These are phyloP conservation scores for Cryphonectria parasitica DNA, from an alignment of 2,329 filamentous ascomycete species.

Conservation along the genomic window DNA sequence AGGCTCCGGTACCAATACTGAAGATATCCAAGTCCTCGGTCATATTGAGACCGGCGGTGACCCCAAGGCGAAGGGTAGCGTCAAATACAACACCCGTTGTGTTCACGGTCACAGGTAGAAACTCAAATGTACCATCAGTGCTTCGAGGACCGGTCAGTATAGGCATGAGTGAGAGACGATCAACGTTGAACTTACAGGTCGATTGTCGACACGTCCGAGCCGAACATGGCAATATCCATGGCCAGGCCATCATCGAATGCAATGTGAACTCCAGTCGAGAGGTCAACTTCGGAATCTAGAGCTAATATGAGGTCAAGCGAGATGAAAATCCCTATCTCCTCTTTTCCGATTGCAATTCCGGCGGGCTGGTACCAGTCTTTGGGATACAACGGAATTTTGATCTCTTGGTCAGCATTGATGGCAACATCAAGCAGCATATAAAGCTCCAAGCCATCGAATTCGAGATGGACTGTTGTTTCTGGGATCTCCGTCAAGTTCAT, in stretches of 20 bases:
- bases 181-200: conserved; percentile 48
- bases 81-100: conserved; percentile 47
- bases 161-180: not conserved
- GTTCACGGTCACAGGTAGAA: conserved; percentile 57
- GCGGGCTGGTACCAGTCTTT: conserved; percentile 45
- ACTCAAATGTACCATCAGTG: conserved; percentile 58
- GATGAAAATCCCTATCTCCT: conserved; percentile 52
- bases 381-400: conserved; percentile 51
- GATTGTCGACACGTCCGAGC: conserved; percentile 50
- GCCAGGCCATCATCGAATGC: conserved; percentile 54
- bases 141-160: conserved; percentile 36
- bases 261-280: conserved; percentile 60
- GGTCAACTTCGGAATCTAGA: conserved; percentile 50
- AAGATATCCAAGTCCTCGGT: conserved; percentile 33
- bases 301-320: conserved; percentile 56
- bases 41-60: conserved; percentile 47
- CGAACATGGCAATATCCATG: conserved; percentile 55
- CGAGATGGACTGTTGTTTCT: conserved; percentile 47
- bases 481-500: conserved; percentile 49
- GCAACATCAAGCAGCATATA: conserved; percentile 53
- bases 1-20: conserved; percentile 39
- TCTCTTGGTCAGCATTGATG: conserved; percentile 48
- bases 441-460: conserved; percentile 56
- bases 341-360: conserved; percentile 46
- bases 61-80: conserved; percentile 51